Conservation (phyloP, 306 rosid species). For the Citrullus amarus region DNA sequence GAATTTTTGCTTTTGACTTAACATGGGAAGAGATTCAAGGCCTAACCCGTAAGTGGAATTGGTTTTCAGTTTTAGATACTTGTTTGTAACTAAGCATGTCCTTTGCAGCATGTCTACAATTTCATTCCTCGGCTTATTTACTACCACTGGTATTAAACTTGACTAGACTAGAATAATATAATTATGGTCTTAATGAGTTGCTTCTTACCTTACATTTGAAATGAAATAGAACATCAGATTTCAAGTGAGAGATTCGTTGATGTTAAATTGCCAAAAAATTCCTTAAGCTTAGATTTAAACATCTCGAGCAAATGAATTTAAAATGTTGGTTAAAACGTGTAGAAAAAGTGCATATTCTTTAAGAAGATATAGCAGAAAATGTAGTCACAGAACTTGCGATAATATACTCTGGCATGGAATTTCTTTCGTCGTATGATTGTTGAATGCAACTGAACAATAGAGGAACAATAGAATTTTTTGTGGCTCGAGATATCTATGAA, state of each 20-base stretch:
- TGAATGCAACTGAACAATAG: neutral
- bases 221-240: neutral
- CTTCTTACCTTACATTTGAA: neutral
- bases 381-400: neutral
- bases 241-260: neutral
- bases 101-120: neutral
- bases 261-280: neutral
- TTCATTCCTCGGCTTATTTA: neutral
- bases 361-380: neutral
- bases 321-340: neutral
- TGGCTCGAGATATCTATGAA: neutral
- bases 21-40: conserved; percentile 45
- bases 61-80: conserved; percentile 8
- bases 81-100: neutral
- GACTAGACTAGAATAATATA: neutral
- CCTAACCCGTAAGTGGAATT: conserved; percentile 52
- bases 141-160: neutral
- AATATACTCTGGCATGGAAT: neutral
- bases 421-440: neutral
- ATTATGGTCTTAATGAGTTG: neutral
- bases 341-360: neutral
- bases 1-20: conserved; percentile 64
- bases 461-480: neutral
- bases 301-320: neutral
- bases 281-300: neutral